Base-by-base conservation (phyloP, 2,329 filamentous ascomycete genomes). In the Arthrobotrys conoides region DNA sequence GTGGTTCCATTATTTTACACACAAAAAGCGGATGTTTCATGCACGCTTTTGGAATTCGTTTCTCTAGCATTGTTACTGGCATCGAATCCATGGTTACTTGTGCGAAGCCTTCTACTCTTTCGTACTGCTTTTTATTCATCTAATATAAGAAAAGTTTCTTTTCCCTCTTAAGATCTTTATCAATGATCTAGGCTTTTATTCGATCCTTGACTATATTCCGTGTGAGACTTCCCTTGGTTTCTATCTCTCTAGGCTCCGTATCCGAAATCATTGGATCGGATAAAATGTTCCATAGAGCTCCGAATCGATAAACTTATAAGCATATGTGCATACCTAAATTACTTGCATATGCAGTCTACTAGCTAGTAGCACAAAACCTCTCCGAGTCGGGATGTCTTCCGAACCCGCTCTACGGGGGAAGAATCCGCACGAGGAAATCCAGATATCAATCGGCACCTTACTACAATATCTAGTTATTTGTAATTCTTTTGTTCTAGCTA, bases 1-100 rank as follows among this genome's bases (percentile, higher is more conserved):
- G 27, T n/a, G 24, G 51, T 18, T 4, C 16, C 27, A 14, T 55
- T 55, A 14, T 16, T 16, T 33, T 20, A 9, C 51, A 55, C 33
- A 55, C 51, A 55, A n/a, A 51, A 55, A 33, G 51, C 27, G 51
- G 18, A 33, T 36, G 33, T 59, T 20, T 33, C 53, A 59, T 59
- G 30, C 53, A 38, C 38, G 53, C 30, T 22, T 33, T 33, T 30
- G n/a, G 27, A 20, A 4, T 59, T 38, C 44, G 53, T 59, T 59
- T 41, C 33, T 53, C 10, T 55, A 9, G 24, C 51, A n/a, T 33
- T 27, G 20, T 22, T n/a, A 49, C 38, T 41, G 16, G 38, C 14
- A 9, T 41, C 38, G 38, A 41, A 41, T 41, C 38, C 38, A n/a
- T 41, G 9, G 38, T 41, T 41, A 49, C 18, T 10, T 49, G 46